Evolutionary conservation across 129 eudicot species (phyloP).

Genomic region (Chrysanthemum seticuspe): DNA sequence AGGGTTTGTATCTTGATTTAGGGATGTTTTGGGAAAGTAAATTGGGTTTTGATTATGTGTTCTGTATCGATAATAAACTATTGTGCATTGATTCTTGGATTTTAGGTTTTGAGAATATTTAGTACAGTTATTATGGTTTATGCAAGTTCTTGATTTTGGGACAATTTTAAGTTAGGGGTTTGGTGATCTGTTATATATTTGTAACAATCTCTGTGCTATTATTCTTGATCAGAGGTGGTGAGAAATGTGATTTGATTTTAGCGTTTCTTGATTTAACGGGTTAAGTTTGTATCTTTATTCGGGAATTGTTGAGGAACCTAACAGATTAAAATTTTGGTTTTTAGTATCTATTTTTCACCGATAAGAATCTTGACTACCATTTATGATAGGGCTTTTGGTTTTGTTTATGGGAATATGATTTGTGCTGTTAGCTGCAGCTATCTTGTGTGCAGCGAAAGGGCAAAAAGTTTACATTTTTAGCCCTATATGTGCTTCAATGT

Average conservation of each 20-base stretch:
- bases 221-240: neutral
- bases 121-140: neutral
- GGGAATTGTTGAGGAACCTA: neutral
- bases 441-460: too few relatives aligned
- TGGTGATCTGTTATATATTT: neutral
- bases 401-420: too few relatives aligned
- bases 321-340: neutral
- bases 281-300: neutral
- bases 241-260: too few relatives aligned
- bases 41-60: neutral
- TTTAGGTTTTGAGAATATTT: neutral
- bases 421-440: too few relatives aligned
- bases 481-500: neutral
- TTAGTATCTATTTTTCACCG: neutral
- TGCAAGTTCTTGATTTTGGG: constrained; percentile 2
- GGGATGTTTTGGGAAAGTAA: neutral
- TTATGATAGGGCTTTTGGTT: neutral
- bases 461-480: too few relatives aligned
- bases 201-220: neutral
- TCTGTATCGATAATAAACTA: neutral
- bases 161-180: neutral
- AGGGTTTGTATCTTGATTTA: constrained; percentile 8
- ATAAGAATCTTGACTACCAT: neutral
- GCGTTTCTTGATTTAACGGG: too few relatives aligned
- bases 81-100: neutral